These are phyloP conservation scores for Blastobotrys muscicola DNA, from an alignment of 805 yeast species.

Conservation along the genomic window DNA sequence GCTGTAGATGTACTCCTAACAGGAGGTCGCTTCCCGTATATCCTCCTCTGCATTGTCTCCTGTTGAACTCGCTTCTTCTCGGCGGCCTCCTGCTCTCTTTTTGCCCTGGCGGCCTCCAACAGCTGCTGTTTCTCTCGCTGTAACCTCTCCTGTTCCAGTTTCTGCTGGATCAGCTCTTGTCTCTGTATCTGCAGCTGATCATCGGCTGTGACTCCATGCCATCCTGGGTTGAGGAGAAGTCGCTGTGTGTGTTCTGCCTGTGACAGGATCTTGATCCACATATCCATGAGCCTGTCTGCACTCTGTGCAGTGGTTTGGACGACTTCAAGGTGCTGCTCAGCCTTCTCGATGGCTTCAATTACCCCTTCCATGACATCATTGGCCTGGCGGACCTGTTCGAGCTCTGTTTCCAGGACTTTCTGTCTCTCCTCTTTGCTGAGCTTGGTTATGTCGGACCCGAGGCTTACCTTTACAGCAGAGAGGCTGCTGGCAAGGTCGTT, in stretches of 20 bases:
- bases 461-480: slow-evolving; percentile 1
- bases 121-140: slow-evolving; percentile 7
- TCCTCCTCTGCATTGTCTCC: slow-evolving; percentile 10
- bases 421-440: slow-evolving; percentile 1
- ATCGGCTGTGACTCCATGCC: slow-evolving; percentile 25
- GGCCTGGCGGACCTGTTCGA: slow-evolving; percentile 14
- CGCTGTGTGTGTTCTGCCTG: slow-evolving; percentile 25
- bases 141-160: slow-evolving; percentile 11
- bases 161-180: slow-evolving; percentile 9
- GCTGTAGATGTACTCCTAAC: no score
- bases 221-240: slow-evolving; percentile 17
- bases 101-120: slow-evolving; percentile 5
- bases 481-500: slow-evolving; percentile 2
- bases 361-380: slow-evolving; percentile 16
- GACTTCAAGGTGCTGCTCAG: slow-evolving; percentile 10
- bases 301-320: slow-evolving; percentile 17
- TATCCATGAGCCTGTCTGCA: slow-evolving; percentile 22
- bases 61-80: slow-evolving; percentile 9
- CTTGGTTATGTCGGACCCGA: not conserved
- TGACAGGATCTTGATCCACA: slow-evolving; percentile 24
- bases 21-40: slow-evolving; percentile 12
- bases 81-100: slow-evolving; percentile 6
- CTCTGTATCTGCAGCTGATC: slow-evolving; percentile 18
- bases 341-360: slow-evolving; percentile 8
- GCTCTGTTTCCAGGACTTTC: slow-evolving; percentile 10